These are phyloP conservation scores for Monascus ruber DNA, from an alignment of 2,329 filamentous ascomycete species.

Conservation along the genomic window DNA sequence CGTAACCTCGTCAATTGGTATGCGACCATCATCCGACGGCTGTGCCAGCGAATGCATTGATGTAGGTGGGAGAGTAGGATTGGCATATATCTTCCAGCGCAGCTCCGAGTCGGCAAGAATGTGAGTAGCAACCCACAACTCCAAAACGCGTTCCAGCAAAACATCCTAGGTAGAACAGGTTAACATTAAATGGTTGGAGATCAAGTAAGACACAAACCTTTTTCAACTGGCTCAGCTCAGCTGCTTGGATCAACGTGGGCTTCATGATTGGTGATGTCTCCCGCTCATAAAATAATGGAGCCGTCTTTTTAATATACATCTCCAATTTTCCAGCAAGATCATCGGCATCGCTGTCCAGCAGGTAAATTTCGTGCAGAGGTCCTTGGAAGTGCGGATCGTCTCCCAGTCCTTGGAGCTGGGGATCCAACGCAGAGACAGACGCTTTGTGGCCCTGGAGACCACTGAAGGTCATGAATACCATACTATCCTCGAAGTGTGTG, in stretches of 20 bases:
- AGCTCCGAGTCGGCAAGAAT: conserved; percentile 41
- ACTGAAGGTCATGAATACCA: conserved; percentile 38
- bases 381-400: conserved; percentile 28
- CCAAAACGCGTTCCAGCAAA: conserved; percentile 40
- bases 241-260: conserved; percentile 33
- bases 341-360: conserved; percentile 40
- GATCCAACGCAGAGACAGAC: conserved; percentile 25
- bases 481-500: conserved; percentile 43
- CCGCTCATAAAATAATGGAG: conserved; percentile 34
- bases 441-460: conserved; percentile 29
- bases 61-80: conserved; percentile 29
- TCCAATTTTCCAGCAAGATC: conserved; percentile 43
- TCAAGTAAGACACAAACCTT: not conserved
- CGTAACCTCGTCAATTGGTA: conserved; percentile 27
- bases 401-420: conserved; percentile 30
- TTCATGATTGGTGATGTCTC: conserved; percentile 43
- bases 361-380: conserved; percentile 31
- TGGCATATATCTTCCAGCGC: conserved; percentile 39
- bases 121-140: conserved; percentile 46
- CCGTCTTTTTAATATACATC: conserved; percentile 41
- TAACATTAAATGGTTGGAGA: not conserved
- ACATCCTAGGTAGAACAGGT: conserved; percentile 23
- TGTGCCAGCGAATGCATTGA: conserved; percentile 26
- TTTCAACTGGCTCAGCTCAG: conserved; percentile 26
- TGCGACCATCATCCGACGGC: conserved; percentile 27